A percentile compares a stretch with the other conserved stretches of the same genome.
Conservation (phyloP, 257 asterid genomes). For the Capsicum pubescens region DNA sequence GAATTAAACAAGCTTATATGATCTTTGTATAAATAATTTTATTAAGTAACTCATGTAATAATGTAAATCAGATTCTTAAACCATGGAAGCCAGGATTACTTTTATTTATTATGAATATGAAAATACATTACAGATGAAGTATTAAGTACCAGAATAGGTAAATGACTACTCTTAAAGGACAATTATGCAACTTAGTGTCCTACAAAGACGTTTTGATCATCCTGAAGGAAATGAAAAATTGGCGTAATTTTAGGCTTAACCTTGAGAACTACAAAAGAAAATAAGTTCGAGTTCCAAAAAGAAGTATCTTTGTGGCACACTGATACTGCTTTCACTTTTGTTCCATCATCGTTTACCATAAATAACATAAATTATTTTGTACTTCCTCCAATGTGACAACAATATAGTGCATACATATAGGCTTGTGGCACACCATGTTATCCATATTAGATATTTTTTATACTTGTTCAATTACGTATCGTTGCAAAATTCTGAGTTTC, state of each 20-base stretch:
- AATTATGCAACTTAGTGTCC: too few species aligned
- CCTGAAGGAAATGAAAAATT: background rate
- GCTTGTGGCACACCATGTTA: background rate
- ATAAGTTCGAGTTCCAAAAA: background rate
- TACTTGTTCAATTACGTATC: background rate
- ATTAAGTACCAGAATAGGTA: too few species aligned
- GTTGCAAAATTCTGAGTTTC: background rate
- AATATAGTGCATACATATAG: background rate
- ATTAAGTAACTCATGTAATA: too few species aligned
- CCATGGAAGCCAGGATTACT: too few species aligned
- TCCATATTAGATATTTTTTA: background rate
- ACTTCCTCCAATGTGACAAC: background rate
- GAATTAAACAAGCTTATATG: too few species aligned
- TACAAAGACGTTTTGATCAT: too few species aligned
- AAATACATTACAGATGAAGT: too few species aligned
- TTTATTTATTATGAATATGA: too few species aligned
- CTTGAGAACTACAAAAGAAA: background rate
- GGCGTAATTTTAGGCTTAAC: background rate
- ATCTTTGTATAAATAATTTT: too few species aligned
- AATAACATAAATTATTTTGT: background rate
- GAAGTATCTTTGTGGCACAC: conserved; percentile 18
- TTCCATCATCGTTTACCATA: background rate
- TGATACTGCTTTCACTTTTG: background rate
- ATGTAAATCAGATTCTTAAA: too few species aligned
- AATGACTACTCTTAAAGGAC: too few species aligned